Conservation (phyloP, 345 rosid species). For the Draba incana region DNA sequence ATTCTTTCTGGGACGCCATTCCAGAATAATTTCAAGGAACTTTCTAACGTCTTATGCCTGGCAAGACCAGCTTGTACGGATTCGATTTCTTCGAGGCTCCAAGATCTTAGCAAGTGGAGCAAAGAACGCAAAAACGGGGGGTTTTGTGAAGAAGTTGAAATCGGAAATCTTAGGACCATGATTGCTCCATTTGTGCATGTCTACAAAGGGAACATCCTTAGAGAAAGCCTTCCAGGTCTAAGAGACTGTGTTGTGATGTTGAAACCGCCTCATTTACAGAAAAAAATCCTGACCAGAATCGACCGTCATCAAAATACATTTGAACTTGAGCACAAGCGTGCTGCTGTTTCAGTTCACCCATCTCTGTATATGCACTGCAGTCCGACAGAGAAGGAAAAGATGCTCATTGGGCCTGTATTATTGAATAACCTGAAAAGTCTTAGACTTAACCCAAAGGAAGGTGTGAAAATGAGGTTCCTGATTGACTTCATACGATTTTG, state of each 20-base stretch:
- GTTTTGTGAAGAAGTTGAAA: conserved; percentile 44
- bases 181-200: conserved; percentile 75
- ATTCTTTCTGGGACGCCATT: conserved; percentile 87
- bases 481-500: conserved; percentile 56
- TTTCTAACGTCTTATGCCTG: conserved; percentile 59
- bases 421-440: conserved; percentile 30
- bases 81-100: conserved; percentile 26
- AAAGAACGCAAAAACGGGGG: conserved; percentile 44
- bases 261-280: conserved; percentile 52
- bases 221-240: conserved; percentile 67
- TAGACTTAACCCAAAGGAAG: conserved; percentile 46
- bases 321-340: conserved; percentile 41
- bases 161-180: conserved; percentile 36
- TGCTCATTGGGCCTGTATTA: conserved; percentile 15
- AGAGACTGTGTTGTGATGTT: conserved; percentile 59
- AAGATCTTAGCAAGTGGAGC: conserved; percentile 39
- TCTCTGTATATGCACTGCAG: conserved; percentile 41
- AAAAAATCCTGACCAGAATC: conserved; percentile 45
- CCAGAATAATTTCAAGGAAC: conserved; percentile 78
- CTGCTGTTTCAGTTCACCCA: conserved; percentile 67
- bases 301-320: conserved; percentile 36
- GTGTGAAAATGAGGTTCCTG: conserved; percentile 67
- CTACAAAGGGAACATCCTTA: conserved; percentile 62
- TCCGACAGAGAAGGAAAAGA: conserved; percentile 17
- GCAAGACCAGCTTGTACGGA: conserved; percentile 52